A percentile compares a stretch with the other conserved stretches of the same genome.
These are phyloP conservation scores for Cercophora newfieldiana DNA, from an alignment of 495 filamentous ascomycete genomes.

Conservation along the genomic window DNA sequence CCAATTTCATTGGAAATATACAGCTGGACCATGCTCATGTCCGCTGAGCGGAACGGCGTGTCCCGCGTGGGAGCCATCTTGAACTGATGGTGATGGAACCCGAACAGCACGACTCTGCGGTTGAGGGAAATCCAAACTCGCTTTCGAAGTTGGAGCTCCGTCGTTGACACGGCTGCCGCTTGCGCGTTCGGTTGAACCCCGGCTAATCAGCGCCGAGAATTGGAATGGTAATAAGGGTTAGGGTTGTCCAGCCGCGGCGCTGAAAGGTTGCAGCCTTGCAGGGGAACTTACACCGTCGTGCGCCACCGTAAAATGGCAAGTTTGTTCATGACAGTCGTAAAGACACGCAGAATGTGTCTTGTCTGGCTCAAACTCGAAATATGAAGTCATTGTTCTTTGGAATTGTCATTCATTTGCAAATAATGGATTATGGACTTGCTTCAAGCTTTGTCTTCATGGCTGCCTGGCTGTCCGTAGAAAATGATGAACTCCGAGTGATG, in stretches of 20 bases:
- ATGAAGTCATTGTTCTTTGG: neutral
- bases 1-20: constrained; percentile 99
- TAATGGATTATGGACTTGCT: neutral
- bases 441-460: neutral
- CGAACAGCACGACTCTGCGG: constrained; percentile 15
- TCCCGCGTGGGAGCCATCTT: constrained; percentile 64
- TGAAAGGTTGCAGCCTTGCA: neutral
- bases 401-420: neutral
- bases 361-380: neutral
- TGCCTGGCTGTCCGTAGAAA: neutral
- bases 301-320: too few species aligned
- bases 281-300: neutral
- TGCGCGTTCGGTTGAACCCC: constrained; percentile 11
- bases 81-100: constrained; percentile 21
- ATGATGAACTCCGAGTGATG: neutral
- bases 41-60: constrained; percentile 98
- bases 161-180: constrained; percentile 4
- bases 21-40: constrained; percentile 99
- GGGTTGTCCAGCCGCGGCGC: neutral
- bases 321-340: too few species aligned
- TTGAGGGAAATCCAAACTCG: constrained; percentile 6
- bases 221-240: neutral
- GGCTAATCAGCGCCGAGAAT: neutral
- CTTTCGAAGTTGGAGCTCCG: constrained; percentile 12
- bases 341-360: too few species aligned